A percentile compares a stretch with the other conserved stretches of the same genome.
Evolutionary conservation across 139 green algal genomes (phyloP).

Genomic region (Chlorella sp.): DNA sequence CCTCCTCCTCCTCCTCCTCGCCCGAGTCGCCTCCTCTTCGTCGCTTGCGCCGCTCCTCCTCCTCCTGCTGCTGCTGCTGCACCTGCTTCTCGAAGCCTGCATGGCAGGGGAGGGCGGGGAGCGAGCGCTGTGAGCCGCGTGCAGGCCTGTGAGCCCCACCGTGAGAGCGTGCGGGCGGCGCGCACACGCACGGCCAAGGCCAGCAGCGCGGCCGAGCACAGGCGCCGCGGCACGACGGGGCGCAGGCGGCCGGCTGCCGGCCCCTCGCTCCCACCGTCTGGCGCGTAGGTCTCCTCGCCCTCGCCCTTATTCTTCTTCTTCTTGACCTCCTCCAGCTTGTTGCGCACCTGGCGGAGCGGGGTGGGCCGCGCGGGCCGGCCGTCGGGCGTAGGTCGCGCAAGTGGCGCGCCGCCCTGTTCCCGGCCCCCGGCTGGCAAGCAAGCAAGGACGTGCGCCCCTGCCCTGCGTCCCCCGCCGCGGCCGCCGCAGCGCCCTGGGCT

Average conservation of each 20-base stretch:
- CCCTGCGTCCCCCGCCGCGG: no score
- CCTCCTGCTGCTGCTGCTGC: constrained; percentile 53
- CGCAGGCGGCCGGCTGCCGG: no score
- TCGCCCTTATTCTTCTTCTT: constrained; percentile 47
- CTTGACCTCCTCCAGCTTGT: constrained; percentile 47
- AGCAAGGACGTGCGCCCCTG: no score
- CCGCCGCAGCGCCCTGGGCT: no score
- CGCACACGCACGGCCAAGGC: neutral
- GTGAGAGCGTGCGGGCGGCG: neutral
- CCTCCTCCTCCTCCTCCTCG: constrained; percentile 55
- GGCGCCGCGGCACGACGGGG: neutral
- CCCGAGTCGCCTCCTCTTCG: constrained; percentile 30
- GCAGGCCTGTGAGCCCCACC: neutral
- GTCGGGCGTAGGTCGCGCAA: no score
- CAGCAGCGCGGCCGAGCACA: neutral
- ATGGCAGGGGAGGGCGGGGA: neutral
- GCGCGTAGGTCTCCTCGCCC: constrained; percentile 44
- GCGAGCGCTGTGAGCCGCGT: neutral
- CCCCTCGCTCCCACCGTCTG: no score
- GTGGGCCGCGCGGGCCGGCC: no score
- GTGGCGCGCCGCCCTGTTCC: no score
- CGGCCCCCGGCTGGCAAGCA: no score
- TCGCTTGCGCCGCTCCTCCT: constrained; percentile 46
- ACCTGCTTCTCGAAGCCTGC: constrained; percentile 27
- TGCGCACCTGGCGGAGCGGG: constrained; percentile 56